phyloP scores from a whole-genome alignment of 2,329 filamentous ascomycete genomes.

The Ophiostoma triangulosporum region DNA sequence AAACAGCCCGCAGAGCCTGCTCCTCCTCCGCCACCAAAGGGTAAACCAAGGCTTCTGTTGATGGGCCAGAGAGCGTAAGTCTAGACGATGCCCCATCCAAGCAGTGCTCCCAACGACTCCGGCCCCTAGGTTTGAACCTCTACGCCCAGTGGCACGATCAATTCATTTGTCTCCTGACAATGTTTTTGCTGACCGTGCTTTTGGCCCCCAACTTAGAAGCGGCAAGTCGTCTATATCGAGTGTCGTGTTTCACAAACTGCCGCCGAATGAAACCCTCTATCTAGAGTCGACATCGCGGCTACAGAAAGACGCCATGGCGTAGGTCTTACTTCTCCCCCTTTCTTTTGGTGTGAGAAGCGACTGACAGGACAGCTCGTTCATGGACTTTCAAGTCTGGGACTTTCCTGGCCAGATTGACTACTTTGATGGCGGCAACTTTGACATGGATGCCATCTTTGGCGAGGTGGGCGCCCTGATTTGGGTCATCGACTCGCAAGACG shows the following conservation, averaged over 20 bases:
- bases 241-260: slow-evolving; percentile 97
- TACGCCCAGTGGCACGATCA: background rate
- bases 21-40: slow-evolving; percentile 36
- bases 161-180: background rate
- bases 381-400: slow-evolving; percentile 98
- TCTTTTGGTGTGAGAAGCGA: slow-evolving; percentile 29
- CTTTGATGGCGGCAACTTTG: slow-evolving; percentile 77
- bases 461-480: slow-evolving; percentile 91
- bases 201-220: slow-evolving; percentile 44
- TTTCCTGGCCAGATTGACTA: slow-evolving; percentile 86
- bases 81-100: too few relatives aligned
- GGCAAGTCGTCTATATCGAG: slow-evolving; percentile 98
- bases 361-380: slow-evolving; percentile 50
- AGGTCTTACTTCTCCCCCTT: slow-evolving; percentile 25
- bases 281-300: slow-evolving; percentile 90
- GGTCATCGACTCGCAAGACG: slow-evolving; percentile 97
- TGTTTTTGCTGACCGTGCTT: background rate
- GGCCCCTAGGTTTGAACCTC: too few relatives aligned
- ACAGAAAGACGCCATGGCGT: slow-evolving; percentile 87
- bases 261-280: slow-evolving; percentile 88
- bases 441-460: slow-evolving; percentile 86
- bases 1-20: slow-evolving; percentile 30
- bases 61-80: slow-evolving; percentile 89
- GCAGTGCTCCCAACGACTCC: too few relatives aligned
- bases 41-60: slow-evolving; percentile 73